Evolutionary conservation across 2,329 filamentous ascomycete species (phyloP), one percentile per base, ranked within the genome.

Genomic region (Fusarium continuum): DNA sequence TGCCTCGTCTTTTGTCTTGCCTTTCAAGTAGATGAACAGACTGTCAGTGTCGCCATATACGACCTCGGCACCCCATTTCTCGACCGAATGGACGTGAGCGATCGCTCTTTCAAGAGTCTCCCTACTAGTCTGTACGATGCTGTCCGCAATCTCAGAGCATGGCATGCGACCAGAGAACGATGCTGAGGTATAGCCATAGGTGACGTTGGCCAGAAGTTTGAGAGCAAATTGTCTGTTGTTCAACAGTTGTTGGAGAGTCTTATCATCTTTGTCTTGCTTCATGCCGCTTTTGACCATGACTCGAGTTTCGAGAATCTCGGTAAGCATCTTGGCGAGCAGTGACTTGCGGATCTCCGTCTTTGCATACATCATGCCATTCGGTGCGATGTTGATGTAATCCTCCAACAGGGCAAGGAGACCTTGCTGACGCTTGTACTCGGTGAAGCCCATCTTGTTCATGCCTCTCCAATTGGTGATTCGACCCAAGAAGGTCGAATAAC

Each of bases 1-100:
- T 0, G 96, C 96, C 74, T 98, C 87, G 17, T 92, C 91, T 49
- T 88, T 88, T 1, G 92, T 96, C 43, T 92, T 88, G 5, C 94
- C 95, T 69, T 92, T 93, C 29, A 99, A 84, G 68, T 95, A 87
- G 41, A 99, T 85, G 72, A 99, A 99, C 8, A 99, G 77, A 71
- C 92, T 97, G 80, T 99, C 95, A 0, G 96, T 99, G 75, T 99
- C 95, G 51, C 95, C 96, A 70, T 99, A 99, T 1, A 99, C 94
- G 1, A 99, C 95, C 77, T 99, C 95, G 2, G 95, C 95, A 9
- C 89, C 90, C 96, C 96, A 99, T 60, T 86, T 85, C 64, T 89
- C 85, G 11, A 93, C 88, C 0, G 92, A 92, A 72, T 99, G 95
- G 31, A 99, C 98, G 53, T 93, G 83, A 0, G 93, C 92, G 63